Conservation (phyloP, 306 rosid genomes). For the Lagenaria siceraria region DNA sequence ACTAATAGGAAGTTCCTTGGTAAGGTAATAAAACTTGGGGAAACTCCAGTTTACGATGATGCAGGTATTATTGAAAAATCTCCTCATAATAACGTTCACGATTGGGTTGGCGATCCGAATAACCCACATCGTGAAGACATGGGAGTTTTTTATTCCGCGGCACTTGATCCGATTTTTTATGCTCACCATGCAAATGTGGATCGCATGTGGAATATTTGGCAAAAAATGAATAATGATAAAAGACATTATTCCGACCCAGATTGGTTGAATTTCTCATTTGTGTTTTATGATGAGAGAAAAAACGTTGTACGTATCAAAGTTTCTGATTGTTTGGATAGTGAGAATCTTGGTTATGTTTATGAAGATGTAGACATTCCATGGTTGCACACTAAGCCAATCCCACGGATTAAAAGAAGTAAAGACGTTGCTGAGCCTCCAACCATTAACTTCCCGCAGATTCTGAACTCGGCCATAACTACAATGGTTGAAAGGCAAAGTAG, state of each 20-base stretch:
- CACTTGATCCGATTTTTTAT: slow-evolving; percentile 53
- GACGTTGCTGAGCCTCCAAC: too few relatives aligned
- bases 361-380: slow-evolving; percentile 61
- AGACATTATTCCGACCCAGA: slow-evolving; percentile 29
- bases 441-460: slow-evolving; percentile 21
- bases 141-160: slow-evolving; percentile 62
- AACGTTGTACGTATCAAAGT: slow-evolving; percentile 53
- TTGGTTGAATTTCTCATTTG: slow-evolving; percentile 29
- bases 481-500: slow-evolving; percentile 19
- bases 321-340: slow-evolving; percentile 43
- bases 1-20: slow-evolving; percentile 40
- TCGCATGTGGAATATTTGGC: slow-evolving; percentile 65
- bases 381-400: slow-evolving; percentile 18
- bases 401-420: not conserved
- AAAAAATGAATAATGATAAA: slow-evolving; percentile 17
- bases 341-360: slow-evolving; percentile 39
- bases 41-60: too few relatives aligned
- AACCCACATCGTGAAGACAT: slow-evolving; percentile 33
- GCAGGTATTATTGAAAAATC: too few relatives aligned
- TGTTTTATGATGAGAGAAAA: slow-evolving; percentile 23
- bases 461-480: not conserved
- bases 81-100: not conserved
- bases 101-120: not conserved
- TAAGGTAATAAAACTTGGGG: not conserved
- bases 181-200: slow-evolving; percentile 55